Evolutionary conservation across 106 monocot species (phyloP).

Genomic region (Apostasia shenzhenica): DNA sequence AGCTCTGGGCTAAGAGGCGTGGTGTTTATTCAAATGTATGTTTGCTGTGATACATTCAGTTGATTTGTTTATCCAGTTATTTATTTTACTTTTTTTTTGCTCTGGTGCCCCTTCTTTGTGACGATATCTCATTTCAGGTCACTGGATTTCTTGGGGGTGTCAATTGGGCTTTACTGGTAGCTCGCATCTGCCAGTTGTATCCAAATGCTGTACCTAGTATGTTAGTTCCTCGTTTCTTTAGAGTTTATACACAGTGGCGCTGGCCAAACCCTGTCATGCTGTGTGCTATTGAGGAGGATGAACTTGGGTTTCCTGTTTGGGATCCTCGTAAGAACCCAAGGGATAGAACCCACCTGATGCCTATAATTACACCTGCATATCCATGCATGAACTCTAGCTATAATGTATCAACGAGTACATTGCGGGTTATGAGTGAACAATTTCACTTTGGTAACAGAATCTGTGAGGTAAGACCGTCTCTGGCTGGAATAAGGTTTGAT

Average conservation of each 20-base stretch:
- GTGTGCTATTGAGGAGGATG: slow-evolving; percentile 82
- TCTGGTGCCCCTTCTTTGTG: not conserved
- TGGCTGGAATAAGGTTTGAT: not conserved
- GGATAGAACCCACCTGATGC: slow-evolving; percentile 90
- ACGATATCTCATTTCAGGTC: slow-evolving; percentile 35
- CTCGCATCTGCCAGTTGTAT: slow-evolving; percentile 89
- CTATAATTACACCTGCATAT: slow-evolving; percentile 99
- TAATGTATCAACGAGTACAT: slow-evolving; percentile 92
- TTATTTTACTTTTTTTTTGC: not conserved
- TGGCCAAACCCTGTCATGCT: slow-evolving; percentile 99
- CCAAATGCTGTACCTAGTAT: slow-evolving; percentile 94
- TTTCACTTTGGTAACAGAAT: slow-evolving; percentile 72
- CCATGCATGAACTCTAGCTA: slow-evolving; percentile 99
- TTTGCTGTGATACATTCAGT: not conserved
- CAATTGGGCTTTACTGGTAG: slow-evolving; percentile 89
- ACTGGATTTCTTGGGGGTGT: slow-evolving; percentile 99
- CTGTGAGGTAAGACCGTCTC: slow-evolving; percentile 50
- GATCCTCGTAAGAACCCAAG: slow-evolving; percentile 90
- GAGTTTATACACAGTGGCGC: slow-evolving; percentile 96
- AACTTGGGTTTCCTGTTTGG: slow-evolving; percentile 92
- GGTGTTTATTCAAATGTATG: slow-evolving; percentile 99
- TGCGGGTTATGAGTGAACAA: slow-evolving; percentile 94
- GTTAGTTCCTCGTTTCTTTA: slow-evolving; percentile 92
- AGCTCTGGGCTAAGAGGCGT: slow-evolving; percentile 91
- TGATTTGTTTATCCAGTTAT: not conserved